Evolutionary conservation across 2,329 filamentous ascomycete species (phyloP).

Genomic region (Paracorniculantispora psalliotae): DNA sequence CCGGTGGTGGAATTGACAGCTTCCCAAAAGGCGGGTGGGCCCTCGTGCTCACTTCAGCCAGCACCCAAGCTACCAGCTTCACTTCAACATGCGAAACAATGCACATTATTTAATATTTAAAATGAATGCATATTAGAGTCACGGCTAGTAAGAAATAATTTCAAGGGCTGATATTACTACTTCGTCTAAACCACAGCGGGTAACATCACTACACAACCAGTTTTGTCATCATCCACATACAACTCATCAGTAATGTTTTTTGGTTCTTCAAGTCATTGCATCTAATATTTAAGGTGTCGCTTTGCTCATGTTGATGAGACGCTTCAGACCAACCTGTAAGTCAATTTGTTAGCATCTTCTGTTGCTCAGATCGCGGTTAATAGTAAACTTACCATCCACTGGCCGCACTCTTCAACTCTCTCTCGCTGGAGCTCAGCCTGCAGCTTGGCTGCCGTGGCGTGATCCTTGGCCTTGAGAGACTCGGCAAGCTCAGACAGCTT

Average conservation of each 20-base stretch:
- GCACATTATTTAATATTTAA: too few species aligned
- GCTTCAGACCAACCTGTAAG: conserved; percentile 65
- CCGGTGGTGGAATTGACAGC: background rate
- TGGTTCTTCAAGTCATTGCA: background rate
- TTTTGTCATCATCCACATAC: conserved; percentile 23
- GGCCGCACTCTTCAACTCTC: conserved; percentile 74
- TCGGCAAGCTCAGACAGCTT: conserved; percentile 60
- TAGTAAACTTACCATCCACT: conserved; percentile 77
- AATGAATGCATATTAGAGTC: background rate
- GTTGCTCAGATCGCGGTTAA: background rate
- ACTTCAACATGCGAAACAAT: too few species aligned
- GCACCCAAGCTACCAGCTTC: too few species aligned
- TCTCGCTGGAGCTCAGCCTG: conserved; percentile 73
- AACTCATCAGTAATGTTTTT: conserved; percentile 16
- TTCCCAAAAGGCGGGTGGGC: background rate
- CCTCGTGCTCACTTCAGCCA: too few species aligned
- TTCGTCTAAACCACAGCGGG: conserved; percentile 17
- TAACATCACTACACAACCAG: conserved; percentile 18
- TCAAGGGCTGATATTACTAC: conserved; percentile 18
- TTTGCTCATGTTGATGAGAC: conserved; percentile 74
- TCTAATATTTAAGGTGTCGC: conserved; percentile 52
- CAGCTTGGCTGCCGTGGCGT: conserved; percentile 59
- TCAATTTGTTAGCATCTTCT: conserved; percentile 33
- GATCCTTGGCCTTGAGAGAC: conserved; percentile 65
- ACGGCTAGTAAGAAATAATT: background rate